Percentiles rank a stretch among this genome's conserved stretches.
Evolutionary conservation across 2,329 filamentous ascomycete species (phyloP).

Genomic region (Iodosphaeria phyllophila): DNA sequence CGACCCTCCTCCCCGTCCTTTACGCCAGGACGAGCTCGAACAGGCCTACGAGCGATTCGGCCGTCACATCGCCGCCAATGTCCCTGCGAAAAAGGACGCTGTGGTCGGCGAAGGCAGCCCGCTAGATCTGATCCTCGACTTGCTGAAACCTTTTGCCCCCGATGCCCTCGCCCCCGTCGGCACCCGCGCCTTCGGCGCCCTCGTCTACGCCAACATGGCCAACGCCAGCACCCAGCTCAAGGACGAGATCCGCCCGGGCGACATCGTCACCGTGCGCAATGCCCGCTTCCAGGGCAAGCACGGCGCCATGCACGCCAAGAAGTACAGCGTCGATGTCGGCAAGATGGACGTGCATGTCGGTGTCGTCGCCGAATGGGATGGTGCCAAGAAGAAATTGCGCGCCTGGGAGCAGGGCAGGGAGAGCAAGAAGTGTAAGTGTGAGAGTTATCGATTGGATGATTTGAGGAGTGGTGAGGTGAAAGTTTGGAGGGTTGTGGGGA

Average conservation of each 20-base stretch:
- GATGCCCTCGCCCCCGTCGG: slow-evolving; percentile 69
- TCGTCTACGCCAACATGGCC: slow-evolving; percentile 87
- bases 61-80: slow-evolving; percentile 53
- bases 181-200: slow-evolving; percentile 73
- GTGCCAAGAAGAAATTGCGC: slow-evolving; percentile 91
- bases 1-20: slow-evolving; percentile 59
- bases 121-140: slow-evolving; percentile 56
- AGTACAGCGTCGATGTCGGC: slow-evolving; percentile 77
- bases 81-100: slow-evolving; percentile 54
- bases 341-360: slow-evolving; percentile 81
- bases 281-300: slow-evolving; percentile 90
- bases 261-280: slow-evolving; percentile 85
- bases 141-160: slow-evolving; percentile 53
- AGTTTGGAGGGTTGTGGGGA: slow-evolving; percentile 89
- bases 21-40: slow-evolving; percentile 88
- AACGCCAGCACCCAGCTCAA: slow-evolving; percentile 81
- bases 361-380: slow-evolving; percentile 91
- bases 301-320: slow-evolving; percentile 89
- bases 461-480: slow-evolving; percentile 85
- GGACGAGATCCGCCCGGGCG: slow-evolving; percentile 84
- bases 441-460: slow-evolving; percentile 89
- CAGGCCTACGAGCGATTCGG: slow-evolving; percentile 68
- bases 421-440: slow-evolving; percentile 79
- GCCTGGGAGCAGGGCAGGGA: slow-evolving; percentile 93
- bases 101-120: slow-evolving; percentile 75